Percentiles rank a stretch among this genome's conserved stretches.
phyloP scores from a whole-genome alignment of 1,139 yeast species.

The Scheffersomyces segobiensis region DNA sequence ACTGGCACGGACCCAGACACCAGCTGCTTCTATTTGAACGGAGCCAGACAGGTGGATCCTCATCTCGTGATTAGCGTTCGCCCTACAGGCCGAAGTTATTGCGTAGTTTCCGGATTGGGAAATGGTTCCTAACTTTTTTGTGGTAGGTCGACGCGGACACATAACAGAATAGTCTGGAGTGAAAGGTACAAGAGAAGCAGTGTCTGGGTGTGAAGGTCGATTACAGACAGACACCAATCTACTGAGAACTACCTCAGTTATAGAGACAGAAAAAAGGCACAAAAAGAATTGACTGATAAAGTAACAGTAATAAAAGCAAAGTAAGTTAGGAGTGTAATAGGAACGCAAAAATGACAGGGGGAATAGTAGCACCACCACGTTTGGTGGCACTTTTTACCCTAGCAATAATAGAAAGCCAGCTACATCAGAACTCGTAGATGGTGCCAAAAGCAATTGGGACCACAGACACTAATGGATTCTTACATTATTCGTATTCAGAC shows the following conservation, averaged over 20 bases:
- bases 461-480: not conserved
- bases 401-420: too few species aligned
- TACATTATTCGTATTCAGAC: not conserved
- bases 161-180: not conserved
- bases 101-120: not conserved
- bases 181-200: not conserved
- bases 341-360: too few species aligned
- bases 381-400: too few species aligned
- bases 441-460: not conserved
- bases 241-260: not conserved
- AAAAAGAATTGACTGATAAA: too few species aligned
- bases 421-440: not conserved
- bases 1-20: not conserved
- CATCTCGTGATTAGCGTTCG: not conserved
- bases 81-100: not conserved
- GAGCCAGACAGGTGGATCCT: not conserved
- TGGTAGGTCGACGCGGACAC: not conserved
- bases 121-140: not conserved
- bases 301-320: too few species aligned
- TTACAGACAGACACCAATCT: not conserved
- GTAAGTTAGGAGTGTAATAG: too few species aligned
- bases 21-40: not conserved
- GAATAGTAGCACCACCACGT: too few species aligned
- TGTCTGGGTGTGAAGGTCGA: not conserved
- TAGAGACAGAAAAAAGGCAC: not conserved